Evolutionary conservation across 371 early-diverging fungal genomes (phyloP).

Genomic region (Rhizopus microsporus): DNA sequence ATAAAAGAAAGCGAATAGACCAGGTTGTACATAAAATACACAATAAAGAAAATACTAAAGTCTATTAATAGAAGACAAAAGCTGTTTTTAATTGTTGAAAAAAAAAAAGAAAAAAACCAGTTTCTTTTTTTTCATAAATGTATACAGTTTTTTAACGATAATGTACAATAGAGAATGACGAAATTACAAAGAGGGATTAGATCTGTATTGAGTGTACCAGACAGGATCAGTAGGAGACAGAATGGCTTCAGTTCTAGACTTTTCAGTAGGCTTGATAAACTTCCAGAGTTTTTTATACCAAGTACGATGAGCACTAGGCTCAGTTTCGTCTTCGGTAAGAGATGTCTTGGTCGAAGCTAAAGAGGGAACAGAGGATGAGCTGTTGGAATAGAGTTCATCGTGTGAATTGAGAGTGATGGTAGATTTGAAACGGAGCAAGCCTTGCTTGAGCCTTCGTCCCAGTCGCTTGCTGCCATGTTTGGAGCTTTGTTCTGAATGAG

Average conservation of each 20-base stretch:
- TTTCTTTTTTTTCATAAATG: background rate
- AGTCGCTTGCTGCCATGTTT: constrained; percentile 7
- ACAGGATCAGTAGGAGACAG: constrained; percentile 15
- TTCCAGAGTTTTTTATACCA: constrained; percentile 27
- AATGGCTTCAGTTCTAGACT: background rate
- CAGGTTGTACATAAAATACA: too few species aligned
- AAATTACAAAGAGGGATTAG: constrained; percentile 15
- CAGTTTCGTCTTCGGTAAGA: background rate
- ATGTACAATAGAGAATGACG: background rate
- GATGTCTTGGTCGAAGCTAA: background rate
- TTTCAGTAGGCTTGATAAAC: constrained; percentile 12
- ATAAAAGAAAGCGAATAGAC: too few species aligned
- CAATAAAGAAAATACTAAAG: too few species aligned
- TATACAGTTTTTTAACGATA: background rate
- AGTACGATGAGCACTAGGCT: background rate
- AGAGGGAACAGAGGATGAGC: constrained; percentile 4
- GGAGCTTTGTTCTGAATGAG: background rate
- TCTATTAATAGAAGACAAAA: too few species aligned
- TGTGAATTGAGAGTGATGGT: background rate
- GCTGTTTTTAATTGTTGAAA: too few species aligned
- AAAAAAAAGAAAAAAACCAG: too few species aligned
- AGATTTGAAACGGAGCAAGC: constrained; percentile 12
- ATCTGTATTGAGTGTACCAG: constrained; percentile 31
- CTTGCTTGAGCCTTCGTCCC: constrained; percentile 10
- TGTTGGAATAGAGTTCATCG: background rate